Percentiles rank a stretch among this genome's conserved stretches.
These are phyloP conservation scores for Solanum medicagineum DNA, from an alignment of 257 asterid species.

Conservation along the genomic window DNA sequence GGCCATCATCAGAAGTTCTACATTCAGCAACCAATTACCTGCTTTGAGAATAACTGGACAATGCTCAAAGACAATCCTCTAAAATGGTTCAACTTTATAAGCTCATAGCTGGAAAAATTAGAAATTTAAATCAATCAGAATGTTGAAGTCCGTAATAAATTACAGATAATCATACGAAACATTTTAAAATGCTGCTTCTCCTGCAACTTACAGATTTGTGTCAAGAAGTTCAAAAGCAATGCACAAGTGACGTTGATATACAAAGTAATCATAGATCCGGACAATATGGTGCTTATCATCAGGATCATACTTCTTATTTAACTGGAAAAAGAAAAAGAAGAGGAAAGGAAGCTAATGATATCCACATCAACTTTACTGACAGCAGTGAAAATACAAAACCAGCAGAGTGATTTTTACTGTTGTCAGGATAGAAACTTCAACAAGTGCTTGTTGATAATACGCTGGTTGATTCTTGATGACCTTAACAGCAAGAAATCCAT, in stretches of 20 bases:
- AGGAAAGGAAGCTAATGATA: neutral
- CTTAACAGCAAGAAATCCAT: constrained; percentile 81
- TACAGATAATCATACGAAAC: neutral
- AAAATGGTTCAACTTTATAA: constrained; percentile 82
- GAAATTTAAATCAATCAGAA: neutral
- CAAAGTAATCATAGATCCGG: constrained; percentile 92
- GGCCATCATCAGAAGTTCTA: neutral
- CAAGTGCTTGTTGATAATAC: constrained; percentile 95
- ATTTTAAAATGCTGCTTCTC: neutral
- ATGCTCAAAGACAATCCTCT: constrained; percentile 88
- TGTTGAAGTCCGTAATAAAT: neutral
- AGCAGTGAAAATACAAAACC: constrained; percentile 9
- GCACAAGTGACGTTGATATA: constrained; percentile 77
- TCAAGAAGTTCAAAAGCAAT: constrained; percentile 92
- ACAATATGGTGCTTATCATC: constrained; percentile 99
- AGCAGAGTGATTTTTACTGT: constrained; percentile 38
- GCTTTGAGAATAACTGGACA: constrained; percentile 93
- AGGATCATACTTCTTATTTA: constrained; percentile 94
- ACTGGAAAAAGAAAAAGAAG: constrained; percentile 30
- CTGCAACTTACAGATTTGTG: constrained; percentile 75
- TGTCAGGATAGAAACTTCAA: constrained; percentile 92
- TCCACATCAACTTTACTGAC: constrained; percentile 1
- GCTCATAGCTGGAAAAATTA: constrained; percentile 67
- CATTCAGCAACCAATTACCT: constrained; percentile 39
- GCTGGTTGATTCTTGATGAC: constrained; percentile 96